Percentiles rank a stretch among this genome's conserved stretches.
Conservation (phyloP, 805 yeast genomes). For the Kodamaea hsintzibuensis region DNA sequence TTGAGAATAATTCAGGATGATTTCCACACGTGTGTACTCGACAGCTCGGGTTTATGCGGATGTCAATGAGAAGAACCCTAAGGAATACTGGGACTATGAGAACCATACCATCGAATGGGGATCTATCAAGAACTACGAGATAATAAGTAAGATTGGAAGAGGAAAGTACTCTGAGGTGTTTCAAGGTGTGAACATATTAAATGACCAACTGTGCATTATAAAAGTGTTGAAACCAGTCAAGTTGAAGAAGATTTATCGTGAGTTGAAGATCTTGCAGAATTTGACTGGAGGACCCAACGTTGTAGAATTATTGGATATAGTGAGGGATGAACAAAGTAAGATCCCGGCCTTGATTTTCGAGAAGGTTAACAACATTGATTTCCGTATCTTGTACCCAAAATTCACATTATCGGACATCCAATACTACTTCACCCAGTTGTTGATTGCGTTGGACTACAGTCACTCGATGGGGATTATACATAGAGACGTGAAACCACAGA, state of each 20-base stretch:
- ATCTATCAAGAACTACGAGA: constrained; percentile 59
- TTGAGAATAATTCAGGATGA: constrained; percentile 20
- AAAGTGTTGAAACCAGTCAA: constrained; percentile 92
- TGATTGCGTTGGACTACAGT: constrained; percentile 82
- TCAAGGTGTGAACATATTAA: constrained; percentile 71
- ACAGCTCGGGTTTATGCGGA: constrained; percentile 67
- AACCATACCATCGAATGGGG: constrained; percentile 49
- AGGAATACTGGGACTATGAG: constrained; percentile 86
- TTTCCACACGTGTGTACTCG: constrained; percentile 30
- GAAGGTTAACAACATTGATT: constrained; percentile 78
- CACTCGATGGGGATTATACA: constrained; percentile 97
- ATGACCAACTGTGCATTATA: constrained; percentile 68
- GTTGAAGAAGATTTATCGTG: constrained; percentile 87
- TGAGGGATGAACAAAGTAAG: constrained; percentile 74
- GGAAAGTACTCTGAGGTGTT: constrained; percentile 97
- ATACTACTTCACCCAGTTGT: constrained; percentile 76
- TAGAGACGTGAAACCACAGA: constrained; percentile 94
- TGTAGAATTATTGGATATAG: constrained; percentile 74
- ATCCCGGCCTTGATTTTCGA: constrained; percentile 90
- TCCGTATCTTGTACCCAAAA: constrained; percentile 76
- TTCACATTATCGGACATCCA: constrained; percentile 75
- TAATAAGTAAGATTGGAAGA: constrained; percentile 80
- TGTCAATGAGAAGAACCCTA: constrained; percentile 65
- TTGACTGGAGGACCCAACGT: constrained; percentile 84
- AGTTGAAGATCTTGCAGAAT: constrained; percentile 83